Conservation (phyloP, 768 basidiomycete genomes). For the Austroboletus festivus region DNA sequence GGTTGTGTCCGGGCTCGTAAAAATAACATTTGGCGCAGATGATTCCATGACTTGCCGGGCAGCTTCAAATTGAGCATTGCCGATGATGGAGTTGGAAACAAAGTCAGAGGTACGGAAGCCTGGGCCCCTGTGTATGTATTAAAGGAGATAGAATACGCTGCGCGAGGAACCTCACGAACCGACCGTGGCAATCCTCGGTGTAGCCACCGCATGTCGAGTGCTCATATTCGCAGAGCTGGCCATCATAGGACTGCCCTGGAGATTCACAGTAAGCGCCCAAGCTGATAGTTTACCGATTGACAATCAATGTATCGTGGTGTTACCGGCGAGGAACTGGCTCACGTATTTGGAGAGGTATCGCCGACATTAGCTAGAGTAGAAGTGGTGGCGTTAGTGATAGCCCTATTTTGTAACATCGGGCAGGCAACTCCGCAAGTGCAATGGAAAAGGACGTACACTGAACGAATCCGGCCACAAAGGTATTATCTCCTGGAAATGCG, state of each 20-base stretch:
- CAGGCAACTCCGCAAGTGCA: neutral
- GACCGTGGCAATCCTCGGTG: conserved; percentile 66
- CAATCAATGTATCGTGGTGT: too few relatives aligned
- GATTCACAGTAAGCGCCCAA: conserved; percentile 75
- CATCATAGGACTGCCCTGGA: conserved; percentile 66
- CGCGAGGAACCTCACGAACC: conserved; percentile 37
- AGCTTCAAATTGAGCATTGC: conserved; percentile 63
- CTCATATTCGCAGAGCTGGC: conserved; percentile 63
- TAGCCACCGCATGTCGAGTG: conserved; percentile 74
- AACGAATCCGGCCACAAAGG: conserved; percentile 72
- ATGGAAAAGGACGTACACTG: conserved; percentile 48
- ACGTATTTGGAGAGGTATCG: conserved; percentile 80
- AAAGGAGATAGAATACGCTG: neutral
- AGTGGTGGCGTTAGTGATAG: too few relatives aligned
- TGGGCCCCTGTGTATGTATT: conserved; percentile 50
- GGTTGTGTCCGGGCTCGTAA: conserved; percentile 14
- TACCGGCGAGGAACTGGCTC: conserved; percentile 25
- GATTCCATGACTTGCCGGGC: conserved; percentile 61
- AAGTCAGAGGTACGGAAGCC: conserved; percentile 75
- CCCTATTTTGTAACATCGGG: too few relatives aligned
- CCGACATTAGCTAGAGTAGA: conserved; percentile 64
- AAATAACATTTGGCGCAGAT: conserved; percentile 8
- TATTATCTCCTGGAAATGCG: conserved; percentile 62
- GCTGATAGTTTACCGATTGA: conserved; percentile 28
- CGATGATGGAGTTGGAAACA: conserved; percentile 72